Conservation (phyloP, 1,139 yeast species). For the Candida gigantensis region DNA sequence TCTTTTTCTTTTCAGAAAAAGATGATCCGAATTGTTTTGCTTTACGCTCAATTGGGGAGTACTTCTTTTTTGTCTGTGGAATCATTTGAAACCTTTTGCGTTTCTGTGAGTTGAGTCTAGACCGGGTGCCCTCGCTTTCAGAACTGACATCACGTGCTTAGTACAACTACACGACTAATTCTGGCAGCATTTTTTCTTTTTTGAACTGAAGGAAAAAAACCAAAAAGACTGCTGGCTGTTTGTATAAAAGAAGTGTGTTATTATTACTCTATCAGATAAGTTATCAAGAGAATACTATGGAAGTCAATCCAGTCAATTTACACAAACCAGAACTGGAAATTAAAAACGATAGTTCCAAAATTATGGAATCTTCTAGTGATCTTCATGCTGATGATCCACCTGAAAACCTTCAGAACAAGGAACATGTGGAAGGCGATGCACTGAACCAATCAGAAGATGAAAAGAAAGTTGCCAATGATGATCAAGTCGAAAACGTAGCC, state of each 20-base stretch:
- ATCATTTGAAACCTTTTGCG: too few relatives aligned
- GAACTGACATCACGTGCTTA: too few relatives aligned
- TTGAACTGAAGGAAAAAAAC: not conserved
- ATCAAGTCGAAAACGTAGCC: not conserved
- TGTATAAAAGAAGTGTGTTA: too few relatives aligned
- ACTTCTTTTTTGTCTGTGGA: too few relatives aligned
- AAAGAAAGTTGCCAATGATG: conserved; percentile 1
- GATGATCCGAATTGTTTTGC: conserved; percentile 7
- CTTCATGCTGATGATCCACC: not conserved
- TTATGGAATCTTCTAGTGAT: too few relatives aligned
- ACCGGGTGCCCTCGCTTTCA: too few relatives aligned
- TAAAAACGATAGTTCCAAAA: too few relatives aligned
- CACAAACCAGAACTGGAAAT: conserved; percentile 1
- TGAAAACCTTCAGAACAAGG: too few relatives aligned
- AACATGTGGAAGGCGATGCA: not conserved
- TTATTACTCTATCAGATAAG: too few relatives aligned
- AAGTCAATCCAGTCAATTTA: conserved; percentile 12
- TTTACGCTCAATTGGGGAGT: conserved; percentile 3
- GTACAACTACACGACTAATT: not conserved
- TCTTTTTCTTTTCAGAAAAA: not conserved
- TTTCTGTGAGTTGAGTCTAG: too few relatives aligned
- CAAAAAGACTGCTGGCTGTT: too few relatives aligned
- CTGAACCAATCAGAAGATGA: too few relatives aligned
- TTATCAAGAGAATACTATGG: conserved; percentile 8
- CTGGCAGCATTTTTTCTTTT: not conserved